Base-by-base conservation (phyloP, 2,329 filamentous ascomycete species). In the Sclerotinia subarctica region DNA sequence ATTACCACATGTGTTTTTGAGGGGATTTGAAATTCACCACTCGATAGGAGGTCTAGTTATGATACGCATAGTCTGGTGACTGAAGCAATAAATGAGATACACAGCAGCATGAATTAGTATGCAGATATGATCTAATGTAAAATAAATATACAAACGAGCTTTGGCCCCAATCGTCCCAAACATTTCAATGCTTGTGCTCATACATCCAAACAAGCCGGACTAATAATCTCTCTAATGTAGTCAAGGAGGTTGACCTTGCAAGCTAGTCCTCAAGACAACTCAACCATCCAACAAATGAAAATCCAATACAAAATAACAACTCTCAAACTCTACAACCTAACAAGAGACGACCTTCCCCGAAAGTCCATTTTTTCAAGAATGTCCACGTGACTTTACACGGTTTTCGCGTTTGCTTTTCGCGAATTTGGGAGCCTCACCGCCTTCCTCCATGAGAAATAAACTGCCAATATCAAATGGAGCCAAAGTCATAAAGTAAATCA, bases 11-110 rank as follows among this genome's bases (percentile, higher is more conserved):
- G 4, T 51, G 4, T 35, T 51, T 26, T 38, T 19, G 35, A 26
- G 32, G 59, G 59, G n/a, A 51, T 42, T 42, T 63, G 69, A 53
- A 71, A 70, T 49, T 73, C 74, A 11, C 66, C 72, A 49, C 74
- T 69, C 51, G 72, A 73, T 59, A 69, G 46, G 19, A 60, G 54
- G 32, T 24, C 49, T 49, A 49, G n/a, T 60, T 32, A 60, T 42
- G 54, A 49, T 21, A 60, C 29, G 29, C 26, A 51, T 53, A 47
- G 47, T 54, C 47, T 35, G 35, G n/a, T 44, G 56, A 67, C 35
- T 67, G 65, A 42, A 29, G 65, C 26, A 57, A 46, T 19, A 29
- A 46, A 60, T 52, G 52, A 38, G 46, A 49, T 38, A 60, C 8
- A 24, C 32, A 60, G 19, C 29, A 21, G 19, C n/a, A 66, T n/a